These are phyloP conservation scores for Trichophyton schoenleinii DNA, from an alignment of 2,329 filamentous ascomycete species.

Conservation along the genomic window DNA sequence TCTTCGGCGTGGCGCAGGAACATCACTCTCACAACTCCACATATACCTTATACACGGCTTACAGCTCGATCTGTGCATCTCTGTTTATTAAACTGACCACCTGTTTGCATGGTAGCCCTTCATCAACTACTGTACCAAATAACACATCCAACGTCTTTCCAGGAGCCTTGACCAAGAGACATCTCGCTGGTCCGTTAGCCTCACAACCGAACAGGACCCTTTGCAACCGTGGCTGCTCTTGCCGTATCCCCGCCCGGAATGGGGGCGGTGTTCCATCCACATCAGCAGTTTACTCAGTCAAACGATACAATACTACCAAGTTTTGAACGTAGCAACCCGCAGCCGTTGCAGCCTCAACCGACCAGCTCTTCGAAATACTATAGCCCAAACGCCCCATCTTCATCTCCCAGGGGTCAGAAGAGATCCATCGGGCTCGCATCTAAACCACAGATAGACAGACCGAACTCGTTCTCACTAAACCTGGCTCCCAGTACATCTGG, in stretches of 20 bases:
- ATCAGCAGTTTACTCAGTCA: slow-evolving; percentile 48
- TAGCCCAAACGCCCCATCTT: background rate
- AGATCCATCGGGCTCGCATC: background rate
- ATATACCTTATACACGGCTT: slow-evolving; percentile 1
- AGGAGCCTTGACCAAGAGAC: slow-evolving; percentile 14
- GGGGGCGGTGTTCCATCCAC: slow-evolving; percentile 48
- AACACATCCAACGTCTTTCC: slow-evolving; percentile 20
- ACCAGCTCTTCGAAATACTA: slow-evolving; percentile 34
- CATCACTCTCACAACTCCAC: background rate
- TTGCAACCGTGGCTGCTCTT: slow-evolving; percentile 50
- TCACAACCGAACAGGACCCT: slow-evolving; percentile 28
- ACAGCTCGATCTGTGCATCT: background rate
- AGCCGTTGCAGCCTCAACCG: slow-evolving; percentile 32
- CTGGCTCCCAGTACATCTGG: slow-evolving; percentile 5
- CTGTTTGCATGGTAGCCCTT: slow-evolving; percentile 5
- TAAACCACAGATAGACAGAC: background rate
- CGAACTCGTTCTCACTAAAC: background rate
- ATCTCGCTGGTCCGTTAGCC: slow-evolving; percentile 20
- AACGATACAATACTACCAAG: slow-evolving; percentile 57
- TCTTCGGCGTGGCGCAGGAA: background rate
- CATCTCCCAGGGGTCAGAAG: background rate
- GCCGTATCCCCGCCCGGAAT: slow-evolving; percentile 49
- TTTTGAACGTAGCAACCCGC: slow-evolving; percentile 57
- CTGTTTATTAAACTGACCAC: background rate
- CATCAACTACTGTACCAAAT: slow-evolving; percentile 4